Percentiles rank a stretch among this genome's conserved stretches.
phyloP scores from a whole-genome alignment of 352 stramenopile genomes.

The Globisporangium iwayamae region DNA sequence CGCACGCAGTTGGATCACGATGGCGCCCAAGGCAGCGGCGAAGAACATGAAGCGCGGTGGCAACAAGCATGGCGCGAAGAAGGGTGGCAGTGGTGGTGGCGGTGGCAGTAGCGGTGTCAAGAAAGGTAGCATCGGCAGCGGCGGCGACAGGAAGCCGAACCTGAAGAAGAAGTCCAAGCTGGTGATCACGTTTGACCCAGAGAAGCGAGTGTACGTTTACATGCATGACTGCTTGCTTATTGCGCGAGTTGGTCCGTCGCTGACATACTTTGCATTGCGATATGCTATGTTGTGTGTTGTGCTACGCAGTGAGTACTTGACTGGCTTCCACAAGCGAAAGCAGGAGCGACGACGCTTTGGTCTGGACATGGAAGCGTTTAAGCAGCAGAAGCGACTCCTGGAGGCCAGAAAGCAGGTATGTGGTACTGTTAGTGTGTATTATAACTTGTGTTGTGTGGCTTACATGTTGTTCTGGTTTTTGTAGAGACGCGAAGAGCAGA shows the following conservation, averaged over 20 bases:
- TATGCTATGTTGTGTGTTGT: not conserved
- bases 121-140: slow-evolving; percentile 20
- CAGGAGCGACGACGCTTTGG: slow-evolving; percentile 83
- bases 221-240: not conserved
- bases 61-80: slow-evolving; percentile 26
- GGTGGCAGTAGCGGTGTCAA: slow-evolving; percentile 16
- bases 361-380: slow-evolving; percentile 87
- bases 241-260: not conserved
- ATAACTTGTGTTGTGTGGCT: too few relatives aligned
- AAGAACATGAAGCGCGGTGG: slow-evolving; percentile 20
- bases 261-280: not conserved
- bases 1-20: not conserved
- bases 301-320: slow-evolving; percentile 68
- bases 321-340: slow-evolving; percentile 86
- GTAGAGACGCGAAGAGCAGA: slow-evolving; percentile 72
- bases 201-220: slow-evolving; percentile 75
- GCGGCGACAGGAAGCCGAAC: slow-evolving; percentile 30
- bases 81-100: slow-evolving; percentile 24
- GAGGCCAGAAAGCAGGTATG: slow-evolving; percentile 69
- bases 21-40: slow-evolving; percentile 4
- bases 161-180: slow-evolving; percentile 84
- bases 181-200: slow-evolving; percentile 80
- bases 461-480: not conserved
- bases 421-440: too few relatives aligned
- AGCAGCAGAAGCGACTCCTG: slow-evolving; percentile 81